Conservation (phyloP, 1,284 basidiomycete genomes). For the Entoloma clypeatum region DNA sequence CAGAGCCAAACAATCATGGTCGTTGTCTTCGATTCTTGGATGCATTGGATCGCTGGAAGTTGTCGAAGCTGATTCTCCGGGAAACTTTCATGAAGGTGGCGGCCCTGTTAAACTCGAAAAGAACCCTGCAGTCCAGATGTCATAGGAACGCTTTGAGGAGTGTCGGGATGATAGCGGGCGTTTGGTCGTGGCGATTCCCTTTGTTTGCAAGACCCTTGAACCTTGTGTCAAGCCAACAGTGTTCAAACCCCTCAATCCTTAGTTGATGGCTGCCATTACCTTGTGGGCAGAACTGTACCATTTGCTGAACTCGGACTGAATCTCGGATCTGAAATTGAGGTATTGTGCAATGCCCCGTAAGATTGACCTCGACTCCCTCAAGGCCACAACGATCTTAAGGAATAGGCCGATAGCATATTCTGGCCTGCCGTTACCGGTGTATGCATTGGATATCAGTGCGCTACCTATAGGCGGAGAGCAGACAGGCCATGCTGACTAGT, state of each 20-base stretch:
- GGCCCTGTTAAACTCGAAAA: slow-evolving; percentile 86
- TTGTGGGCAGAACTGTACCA: slow-evolving; percentile 95
- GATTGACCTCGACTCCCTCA: slow-evolving; percentile 83
- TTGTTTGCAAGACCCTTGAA: slow-evolving; percentile 96
- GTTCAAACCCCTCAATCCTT: slow-evolving; percentile 96
- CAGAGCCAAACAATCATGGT: slow-evolving; percentile 96
- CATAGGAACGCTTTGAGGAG: slow-evolving; percentile 93
- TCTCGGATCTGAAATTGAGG: slow-evolving; percentile 98
- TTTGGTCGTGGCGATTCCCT: slow-evolving; percentile 93
- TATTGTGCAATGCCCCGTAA: slow-evolving; percentile 91
- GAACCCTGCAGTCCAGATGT: slow-evolving; percentile 79
- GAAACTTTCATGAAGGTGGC: slow-evolving; percentile 92
- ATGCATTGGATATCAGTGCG: slow-evolving; percentile 66
- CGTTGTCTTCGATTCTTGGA: slow-evolving; percentile 95
- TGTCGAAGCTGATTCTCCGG: slow-evolving; percentile 82
- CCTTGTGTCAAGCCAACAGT: slow-evolving; percentile 87
- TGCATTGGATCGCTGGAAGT: slow-evolving; percentile 60
- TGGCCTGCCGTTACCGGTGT: slow-evolving; percentile 63
- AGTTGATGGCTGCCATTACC: slow-evolving; percentile 94
- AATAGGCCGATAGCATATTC: slow-evolving; percentile 58
- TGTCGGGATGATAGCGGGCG: slow-evolving; percentile 88
- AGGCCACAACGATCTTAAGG: slow-evolving; percentile 81
- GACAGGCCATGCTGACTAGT: slow-evolving; percentile 52
- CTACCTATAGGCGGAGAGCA: slow-evolving; percentile 65
- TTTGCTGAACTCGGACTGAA: slow-evolving; percentile 96